phyloP scores from a whole-genome alignment of 306 rosid species.

The Amphicarpaea edgeworthii region DNA sequence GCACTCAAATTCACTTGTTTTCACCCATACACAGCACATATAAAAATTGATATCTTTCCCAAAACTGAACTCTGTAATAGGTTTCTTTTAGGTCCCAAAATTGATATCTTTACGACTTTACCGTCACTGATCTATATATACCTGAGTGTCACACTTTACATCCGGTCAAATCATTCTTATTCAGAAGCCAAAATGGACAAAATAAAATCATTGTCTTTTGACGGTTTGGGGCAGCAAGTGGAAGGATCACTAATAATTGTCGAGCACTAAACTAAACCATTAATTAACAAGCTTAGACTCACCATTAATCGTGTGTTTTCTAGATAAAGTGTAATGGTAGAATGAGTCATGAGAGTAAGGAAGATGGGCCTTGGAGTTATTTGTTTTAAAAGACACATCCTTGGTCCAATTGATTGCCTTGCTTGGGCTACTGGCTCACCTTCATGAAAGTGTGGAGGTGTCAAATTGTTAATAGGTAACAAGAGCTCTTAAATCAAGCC shows the following conservation, averaged over 20 bases:
- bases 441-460: too few species aligned
- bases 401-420: too few species aligned
- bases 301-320: background rate
- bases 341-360: background rate
- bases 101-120: background rate
- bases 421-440: too few species aligned
- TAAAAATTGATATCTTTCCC: too few species aligned
- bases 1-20: background rate
- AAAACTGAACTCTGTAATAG: background rate
- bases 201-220: constrained; percentile 24
- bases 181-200: background rate
- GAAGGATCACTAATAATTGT: constrained; percentile 44
- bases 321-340: background rate
- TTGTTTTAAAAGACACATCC: too few species aligned
- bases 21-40: background rate
- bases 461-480: too few species aligned
- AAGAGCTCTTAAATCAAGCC: too few species aligned
- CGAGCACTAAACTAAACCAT: too few species aligned
- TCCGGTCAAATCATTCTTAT: background rate
- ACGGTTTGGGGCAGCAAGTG: constrained; percentile 30
- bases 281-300: background rate
- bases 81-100: background rate
- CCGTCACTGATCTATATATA: too few species aligned
- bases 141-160: background rate
- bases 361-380: too few species aligned